phyloP scores from a whole-genome alignment of 1,284 basidiomycete genomes.

The Ganoderma resinaceum region DNA sequence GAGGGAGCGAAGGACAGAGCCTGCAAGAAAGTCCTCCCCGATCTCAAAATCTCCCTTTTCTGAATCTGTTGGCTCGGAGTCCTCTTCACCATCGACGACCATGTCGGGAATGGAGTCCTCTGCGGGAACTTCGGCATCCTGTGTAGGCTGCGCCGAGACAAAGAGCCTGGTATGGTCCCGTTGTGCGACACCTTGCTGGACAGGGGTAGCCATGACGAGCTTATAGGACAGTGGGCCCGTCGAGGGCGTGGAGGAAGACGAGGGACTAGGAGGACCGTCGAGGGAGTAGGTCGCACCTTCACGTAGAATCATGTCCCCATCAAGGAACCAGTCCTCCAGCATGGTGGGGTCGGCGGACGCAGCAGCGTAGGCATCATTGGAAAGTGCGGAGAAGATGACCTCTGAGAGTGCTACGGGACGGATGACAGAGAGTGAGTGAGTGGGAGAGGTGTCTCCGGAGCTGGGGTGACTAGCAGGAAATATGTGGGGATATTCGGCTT shows the following conservation, averaged over 20 bases:
- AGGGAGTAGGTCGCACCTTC: conserved; percentile 52
- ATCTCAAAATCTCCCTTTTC: conserved; percentile 50
- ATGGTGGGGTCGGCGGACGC: conserved; percentile 30
- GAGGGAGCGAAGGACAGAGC: conserved; percentile 45
- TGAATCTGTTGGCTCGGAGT: conserved; percentile 30
- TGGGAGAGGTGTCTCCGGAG: conserved; percentile 12
- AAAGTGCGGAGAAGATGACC: conserved; percentile 38
- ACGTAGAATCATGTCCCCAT: conserved; percentile 52
- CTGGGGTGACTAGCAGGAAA: conserved; percentile 18
- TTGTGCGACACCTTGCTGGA: conserved; percentile 70
- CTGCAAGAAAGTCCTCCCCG: conserved; percentile 74
- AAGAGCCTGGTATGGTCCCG: conserved; percentile 64
- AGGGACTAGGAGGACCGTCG: conserved; percentile 10
- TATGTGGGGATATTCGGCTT: conserved; percentile 24
- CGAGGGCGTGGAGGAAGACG: conserved; percentile 6
- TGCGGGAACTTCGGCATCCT: conserved; percentile 10
- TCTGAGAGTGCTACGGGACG: conserved; percentile 39
- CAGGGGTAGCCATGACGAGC: conserved; percentile 69
- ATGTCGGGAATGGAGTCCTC: conserved; percentile 24
- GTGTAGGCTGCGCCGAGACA: conserved; percentile 47
- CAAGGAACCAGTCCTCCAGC: conserved; percentile 51
- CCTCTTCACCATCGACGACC: conserved; percentile 17
- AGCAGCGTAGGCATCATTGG: conserved; percentile 35
- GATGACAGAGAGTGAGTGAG: conserved; percentile 40
- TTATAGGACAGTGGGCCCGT: conserved; percentile 35